Evolutionary conservation across 306 rosid genomes (phyloP), one percentile per base, ranked within the genome.

Genomic region (Ormosia emarginata): DNA sequence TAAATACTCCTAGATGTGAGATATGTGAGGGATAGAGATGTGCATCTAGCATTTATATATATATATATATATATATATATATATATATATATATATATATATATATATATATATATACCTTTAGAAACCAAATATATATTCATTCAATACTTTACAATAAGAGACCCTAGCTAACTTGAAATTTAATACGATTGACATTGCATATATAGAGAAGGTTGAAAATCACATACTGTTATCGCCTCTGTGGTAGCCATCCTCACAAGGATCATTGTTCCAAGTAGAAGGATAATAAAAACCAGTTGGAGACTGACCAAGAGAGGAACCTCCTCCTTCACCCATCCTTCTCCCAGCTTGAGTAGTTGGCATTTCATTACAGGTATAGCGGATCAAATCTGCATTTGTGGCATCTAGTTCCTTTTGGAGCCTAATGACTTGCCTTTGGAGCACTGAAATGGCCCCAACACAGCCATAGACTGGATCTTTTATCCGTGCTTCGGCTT

Each of bases 381-480:
- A 87, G 5, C 97, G 85, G 40, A 94, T 81, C 71, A 94, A 80
- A 59, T 94, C 90, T 0, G 97, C 97, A 24, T 94, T 90, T 2
- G 97, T 91, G 1, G 91, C 92, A 65, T 94, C 98, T 37, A 94
- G 90, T 64, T 94, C 97, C 87, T 92, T 94, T 34, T 94, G 98
- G 30, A 94, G 97, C 74, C 89, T 85, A 46, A 92, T 65, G 34
- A 94, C 90, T 66, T 94, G 97, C 47, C 91, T 71, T 76, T 94
- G 98, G 41, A 94, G 97, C 55, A 89, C 91, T 4, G 98, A 92
- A 71, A 94, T 91, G 43, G 91, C 91, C 3, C 97, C 98, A 24
- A 92, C 97, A 66, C 98, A 94, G 29, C 98, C 98, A 68, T 94
- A 94, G 4, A 94, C 97, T 0, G 98, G 98, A 67, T 94, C 98